Evolutionary conservation across 2,329 filamentous ascomycete genomes (phyloP).

Genomic region (Arachnomyces sp.): DNA sequence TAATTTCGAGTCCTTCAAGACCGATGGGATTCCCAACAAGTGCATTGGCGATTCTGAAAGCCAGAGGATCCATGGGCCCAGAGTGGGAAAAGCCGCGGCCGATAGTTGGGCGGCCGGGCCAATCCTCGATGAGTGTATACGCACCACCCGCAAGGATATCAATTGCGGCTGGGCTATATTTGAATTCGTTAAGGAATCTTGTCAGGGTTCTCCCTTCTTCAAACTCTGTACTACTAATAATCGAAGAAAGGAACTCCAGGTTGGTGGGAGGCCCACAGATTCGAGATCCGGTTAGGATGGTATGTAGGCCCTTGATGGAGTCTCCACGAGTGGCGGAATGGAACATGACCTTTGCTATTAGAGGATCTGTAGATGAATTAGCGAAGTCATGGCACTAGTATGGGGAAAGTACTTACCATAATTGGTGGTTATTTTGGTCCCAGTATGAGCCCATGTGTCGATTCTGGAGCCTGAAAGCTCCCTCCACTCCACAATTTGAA

Average conservation of each 20-base stretch:
- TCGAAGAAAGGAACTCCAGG: constrained; percentile 45
- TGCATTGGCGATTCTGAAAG: constrained; percentile 50
- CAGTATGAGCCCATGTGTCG: constrained; percentile 56
- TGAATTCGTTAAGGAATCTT: constrained; percentile 46
- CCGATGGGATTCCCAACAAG: constrained; percentile 49
- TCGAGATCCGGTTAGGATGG: constrained; percentile 37
- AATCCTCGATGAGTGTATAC: constrained; percentile 53
- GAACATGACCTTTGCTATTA: constrained; percentile 53
- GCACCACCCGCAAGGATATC: constrained; percentile 50
- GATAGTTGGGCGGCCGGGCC: constrained; percentile 47
- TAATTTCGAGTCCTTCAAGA: constrained; percentile 52
- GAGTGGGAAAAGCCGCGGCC: constrained; percentile 52
- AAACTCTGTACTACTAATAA: constrained; percentile 42
- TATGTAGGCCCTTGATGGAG: constrained; percentile 38
- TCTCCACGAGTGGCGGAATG: constrained; percentile 36
- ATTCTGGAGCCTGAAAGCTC: constrained; percentile 42
- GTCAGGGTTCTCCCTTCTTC: constrained; percentile 47
- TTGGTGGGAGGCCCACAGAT: constrained; percentile 51
- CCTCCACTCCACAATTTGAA: constrained; percentile 52
- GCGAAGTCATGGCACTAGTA: background rate
- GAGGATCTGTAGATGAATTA: constrained; percentile 33
- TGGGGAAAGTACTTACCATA: constrained; percentile 40
- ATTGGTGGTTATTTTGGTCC: constrained; percentile 48
- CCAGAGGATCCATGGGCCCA: constrained; percentile 55
- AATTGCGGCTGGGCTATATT: constrained; percentile 43